Evolutionary conservation across 2,329 filamentous ascomycete species (phyloP).

Genomic region (Sporothrix dimorphospora): DNA sequence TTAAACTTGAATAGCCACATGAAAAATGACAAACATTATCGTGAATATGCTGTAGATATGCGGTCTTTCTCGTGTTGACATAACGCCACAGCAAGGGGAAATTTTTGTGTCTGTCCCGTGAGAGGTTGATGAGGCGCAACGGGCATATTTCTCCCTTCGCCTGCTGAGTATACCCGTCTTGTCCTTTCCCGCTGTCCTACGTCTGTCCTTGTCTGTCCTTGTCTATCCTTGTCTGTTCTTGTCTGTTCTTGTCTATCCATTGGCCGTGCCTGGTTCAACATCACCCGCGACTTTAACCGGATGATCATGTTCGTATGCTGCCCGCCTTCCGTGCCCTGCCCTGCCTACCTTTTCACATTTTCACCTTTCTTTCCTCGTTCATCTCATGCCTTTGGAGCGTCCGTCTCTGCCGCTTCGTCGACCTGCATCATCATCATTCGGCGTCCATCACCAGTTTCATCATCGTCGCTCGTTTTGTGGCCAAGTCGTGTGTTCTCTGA

Average conservation of each 20-base stretch:
- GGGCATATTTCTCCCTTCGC: not conserved
- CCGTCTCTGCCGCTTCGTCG: not conserved
- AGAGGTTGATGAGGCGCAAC: not conserved
- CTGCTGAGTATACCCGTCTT: not conserved
- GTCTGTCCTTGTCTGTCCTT: no score
- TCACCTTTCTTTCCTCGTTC: not conserved
- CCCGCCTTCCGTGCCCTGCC: not conserved
- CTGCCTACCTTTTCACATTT: not conserved
- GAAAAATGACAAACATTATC: no score
- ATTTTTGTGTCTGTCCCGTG: not conserved
- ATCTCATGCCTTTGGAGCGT: not conserved
- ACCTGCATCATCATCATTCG: not conserved
- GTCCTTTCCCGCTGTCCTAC: not conserved
- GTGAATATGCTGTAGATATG: no score
- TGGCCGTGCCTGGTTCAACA: not conserved
- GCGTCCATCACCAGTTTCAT: not conserved
- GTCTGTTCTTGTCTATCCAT: not conserved
- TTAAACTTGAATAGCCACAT: no score
- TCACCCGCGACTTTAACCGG: conserved; percentile 10
- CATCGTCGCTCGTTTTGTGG: not conserved
- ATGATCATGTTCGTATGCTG: conserved; percentile 16
- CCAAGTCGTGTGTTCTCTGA: not conserved
- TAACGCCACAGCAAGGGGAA: no score
- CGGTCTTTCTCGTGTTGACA: not conserved
- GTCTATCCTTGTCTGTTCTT: no score